These are phyloP conservation scores for Astrocystis sublimbata DNA, from an alignment of 495 filamentous ascomycete species.

Conservation along the genomic window DNA sequence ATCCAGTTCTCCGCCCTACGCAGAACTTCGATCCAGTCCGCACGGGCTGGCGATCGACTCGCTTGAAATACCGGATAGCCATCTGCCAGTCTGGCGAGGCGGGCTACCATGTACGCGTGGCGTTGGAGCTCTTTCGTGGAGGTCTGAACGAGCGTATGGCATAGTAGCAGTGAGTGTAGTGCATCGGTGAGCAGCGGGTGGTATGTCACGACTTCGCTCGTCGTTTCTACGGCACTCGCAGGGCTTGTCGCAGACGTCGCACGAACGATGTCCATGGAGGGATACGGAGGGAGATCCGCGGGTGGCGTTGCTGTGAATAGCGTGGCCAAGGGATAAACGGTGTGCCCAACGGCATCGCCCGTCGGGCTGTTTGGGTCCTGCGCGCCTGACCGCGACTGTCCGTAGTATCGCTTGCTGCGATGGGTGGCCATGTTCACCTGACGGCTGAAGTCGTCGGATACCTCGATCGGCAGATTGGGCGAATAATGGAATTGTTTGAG, in stretches of 20 bases:
- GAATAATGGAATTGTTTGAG: constrained; percentile 75
- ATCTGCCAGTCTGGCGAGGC: constrained; percentile 70
- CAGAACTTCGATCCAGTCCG: constrained; percentile 78
- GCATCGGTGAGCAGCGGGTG: constrained; percentile 76
- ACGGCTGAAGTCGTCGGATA: constrained; percentile 66
- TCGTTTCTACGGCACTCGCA: constrained; percentile 30
- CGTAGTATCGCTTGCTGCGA: constrained; percentile 38
- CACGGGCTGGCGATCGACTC: constrained; percentile 67
- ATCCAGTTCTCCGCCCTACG: constrained; percentile 66
- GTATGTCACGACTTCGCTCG: constrained; percentile 70
- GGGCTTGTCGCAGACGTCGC: constrained; percentile 23
- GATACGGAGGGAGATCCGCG: constrained; percentile 58
- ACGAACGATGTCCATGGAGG: constrained; percentile 42
- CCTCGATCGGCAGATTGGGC: constrained; percentile 62
- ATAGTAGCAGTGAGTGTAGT: constrained; percentile 70
- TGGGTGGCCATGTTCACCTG: constrained; percentile 61
- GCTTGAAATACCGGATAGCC: constrained; percentile 79
- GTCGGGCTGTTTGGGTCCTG: constrained; percentile 33
- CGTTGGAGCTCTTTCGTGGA: constrained; percentile 70
- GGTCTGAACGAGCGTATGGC: constrained; percentile 72
- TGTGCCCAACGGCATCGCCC: constrained; percentile 28
- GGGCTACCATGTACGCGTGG: constrained; percentile 76
- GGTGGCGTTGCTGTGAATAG: constrained; percentile 60
- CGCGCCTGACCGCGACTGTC: constrained; percentile 26
- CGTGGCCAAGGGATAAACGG: constrained; percentile 50